phyloP scores from a whole-genome alignment of 2,329 filamentous ascomycete species.

The Alternaria sp. region DNA sequence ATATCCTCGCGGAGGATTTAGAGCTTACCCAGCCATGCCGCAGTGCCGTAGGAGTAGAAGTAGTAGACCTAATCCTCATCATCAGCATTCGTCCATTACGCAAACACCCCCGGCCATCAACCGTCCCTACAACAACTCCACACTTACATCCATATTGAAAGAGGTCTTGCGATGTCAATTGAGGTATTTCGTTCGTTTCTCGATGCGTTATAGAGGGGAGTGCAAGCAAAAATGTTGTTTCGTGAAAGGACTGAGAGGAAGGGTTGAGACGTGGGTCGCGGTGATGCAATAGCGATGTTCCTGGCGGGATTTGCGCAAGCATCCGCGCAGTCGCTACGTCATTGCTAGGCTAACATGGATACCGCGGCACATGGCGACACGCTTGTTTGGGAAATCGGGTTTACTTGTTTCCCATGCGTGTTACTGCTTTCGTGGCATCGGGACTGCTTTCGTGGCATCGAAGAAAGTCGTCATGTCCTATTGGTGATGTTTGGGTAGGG shows the following conservation, averaged over 20 bases:
- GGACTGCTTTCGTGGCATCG: not conserved
- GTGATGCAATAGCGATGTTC: slow-evolving; percentile 7
- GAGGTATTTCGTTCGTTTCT: not conserved
- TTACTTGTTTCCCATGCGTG: slow-evolving; percentile 5
- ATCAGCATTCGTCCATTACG: slow-evolving; percentile 17
- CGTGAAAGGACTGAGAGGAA: not conserved
- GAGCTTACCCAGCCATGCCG: slow-evolving; percentile 50
- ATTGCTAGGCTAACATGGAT: slow-evolving; percentile 7
- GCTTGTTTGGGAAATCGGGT: not conserved
- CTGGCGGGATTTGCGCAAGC: slow-evolving; percentile 14
- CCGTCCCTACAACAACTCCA: not conserved
- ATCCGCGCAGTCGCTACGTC: slow-evolving; percentile 10
- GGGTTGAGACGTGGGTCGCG: slow-evolving; percentile 1
- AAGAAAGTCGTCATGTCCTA: not conserved
- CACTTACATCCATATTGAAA: slow-evolving; percentile 13
- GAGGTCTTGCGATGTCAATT: not conserved
- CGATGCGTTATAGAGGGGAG: not conserved
- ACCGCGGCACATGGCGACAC: not conserved
- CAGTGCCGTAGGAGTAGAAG: slow-evolving; percentile 53
- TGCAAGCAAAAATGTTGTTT: not conserved
- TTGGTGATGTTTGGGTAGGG: not conserved
- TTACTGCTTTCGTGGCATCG: not conserved
- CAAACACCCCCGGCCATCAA: not conserved
- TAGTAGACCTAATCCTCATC: slow-evolving; percentile 48
- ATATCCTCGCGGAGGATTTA: too few species aligned